Conservation (phyloP, 495 filamentous ascomycete genomes). For the Neurospora pannonica region DNA sequence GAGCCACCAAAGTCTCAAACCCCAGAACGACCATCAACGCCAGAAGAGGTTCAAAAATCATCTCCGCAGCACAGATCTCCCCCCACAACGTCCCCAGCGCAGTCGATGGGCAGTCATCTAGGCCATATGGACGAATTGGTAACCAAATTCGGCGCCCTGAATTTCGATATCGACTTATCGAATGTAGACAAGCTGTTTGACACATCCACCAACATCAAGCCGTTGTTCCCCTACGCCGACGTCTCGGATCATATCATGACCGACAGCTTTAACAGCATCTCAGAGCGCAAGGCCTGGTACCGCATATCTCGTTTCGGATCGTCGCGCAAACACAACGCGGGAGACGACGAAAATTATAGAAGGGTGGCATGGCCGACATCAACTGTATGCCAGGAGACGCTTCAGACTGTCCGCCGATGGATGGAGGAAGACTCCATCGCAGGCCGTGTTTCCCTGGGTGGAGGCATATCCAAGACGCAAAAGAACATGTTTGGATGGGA, state of each 20-base stretch:
- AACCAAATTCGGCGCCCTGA: slow-evolving; percentile 23
- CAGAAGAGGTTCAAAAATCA: neutral
- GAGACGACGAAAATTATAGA: slow-evolving; percentile 49
- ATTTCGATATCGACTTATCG: slow-evolving; percentile 31
- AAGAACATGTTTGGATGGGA: slow-evolving; percentile 47
- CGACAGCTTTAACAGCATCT: slow-evolving; percentile 40
- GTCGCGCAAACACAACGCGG: slow-evolving; percentile 43
- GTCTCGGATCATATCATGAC: slow-evolving; percentile 29
- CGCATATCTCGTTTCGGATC: slow-evolving; percentile 49
- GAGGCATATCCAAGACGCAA: slow-evolving; percentile 28
- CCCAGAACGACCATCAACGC: neutral
- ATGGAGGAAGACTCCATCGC: slow-evolving; percentile 49
- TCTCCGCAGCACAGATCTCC: neutral
- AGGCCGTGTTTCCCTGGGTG: slow-evolving; percentile 39
- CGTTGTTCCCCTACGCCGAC: slow-evolving; percentile 1
- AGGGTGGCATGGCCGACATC: slow-evolving; percentile 46
- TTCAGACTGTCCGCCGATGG: slow-evolving; percentile 49
- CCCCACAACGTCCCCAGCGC: neutral
- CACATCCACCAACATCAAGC: neutral
- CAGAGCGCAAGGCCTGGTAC: slow-evolving; percentile 55
- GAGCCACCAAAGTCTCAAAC: slow-evolving; percentile 4
- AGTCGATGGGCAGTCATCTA: neutral
- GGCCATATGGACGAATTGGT: slow-evolving; percentile 6
- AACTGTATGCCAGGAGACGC: slow-evolving; percentile 38
- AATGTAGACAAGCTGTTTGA: slow-evolving; percentile 37